These are phyloP conservation scores for Xylaria sp. DNA, from an alignment of 495 filamentous ascomycete species.

Conservation along the genomic window DNA sequence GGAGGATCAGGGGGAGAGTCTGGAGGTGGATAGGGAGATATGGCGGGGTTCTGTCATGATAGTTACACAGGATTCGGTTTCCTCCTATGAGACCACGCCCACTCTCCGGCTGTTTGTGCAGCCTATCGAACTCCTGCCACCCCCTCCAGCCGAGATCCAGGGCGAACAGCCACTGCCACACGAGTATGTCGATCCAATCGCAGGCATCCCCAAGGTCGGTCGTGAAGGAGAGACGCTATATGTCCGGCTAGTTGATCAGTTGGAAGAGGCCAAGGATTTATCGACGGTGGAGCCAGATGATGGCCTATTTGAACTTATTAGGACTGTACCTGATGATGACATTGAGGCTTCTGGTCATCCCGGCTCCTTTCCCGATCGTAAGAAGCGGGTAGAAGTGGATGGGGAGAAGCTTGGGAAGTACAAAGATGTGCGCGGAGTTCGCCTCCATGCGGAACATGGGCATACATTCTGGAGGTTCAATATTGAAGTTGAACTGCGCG, in stretches of 20 bases:
- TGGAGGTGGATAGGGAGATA: slow-evolving; percentile 67
- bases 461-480: slow-evolving; percentile 98
- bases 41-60: slow-evolving; percentile 97
- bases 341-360: slow-evolving; percentile 46
- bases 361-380: slow-evolving; percentile 54
- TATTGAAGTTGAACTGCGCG: slow-evolving; percentile 83
- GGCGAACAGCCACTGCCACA: slow-evolving; percentile 70
- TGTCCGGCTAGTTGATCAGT: slow-evolving; percentile 83
- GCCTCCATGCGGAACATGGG: slow-evolving; percentile 83
- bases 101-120: slow-evolving; percentile 83
- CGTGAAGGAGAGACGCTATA: slow-evolving; percentile 81
- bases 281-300: slow-evolving; percentile 77
- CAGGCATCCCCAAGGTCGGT: slow-evolving; percentile 83
- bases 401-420: slow-evolving; percentile 79
- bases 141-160: slow-evolving; percentile 74
- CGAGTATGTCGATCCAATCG: slow-evolving; percentile 87
- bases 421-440: slow-evolving; percentile 78
- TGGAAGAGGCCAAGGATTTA: slow-evolving; percentile 75
- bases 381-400: slow-evolving; percentile 59
- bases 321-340: slow-evolving; percentile 47
- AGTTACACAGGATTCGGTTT: slow-evolving; percentile 82
- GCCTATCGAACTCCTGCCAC: slow-evolving; percentile 81
- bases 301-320: slow-evolving; percentile 73
- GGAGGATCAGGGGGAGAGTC: slow-evolving; percentile 42
- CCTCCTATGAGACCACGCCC: slow-evolving; percentile 79